Evolutionary conservation across 352 stramenopile genomes (phyloP).

Genomic region (Plasmopara muralis): DNA sequence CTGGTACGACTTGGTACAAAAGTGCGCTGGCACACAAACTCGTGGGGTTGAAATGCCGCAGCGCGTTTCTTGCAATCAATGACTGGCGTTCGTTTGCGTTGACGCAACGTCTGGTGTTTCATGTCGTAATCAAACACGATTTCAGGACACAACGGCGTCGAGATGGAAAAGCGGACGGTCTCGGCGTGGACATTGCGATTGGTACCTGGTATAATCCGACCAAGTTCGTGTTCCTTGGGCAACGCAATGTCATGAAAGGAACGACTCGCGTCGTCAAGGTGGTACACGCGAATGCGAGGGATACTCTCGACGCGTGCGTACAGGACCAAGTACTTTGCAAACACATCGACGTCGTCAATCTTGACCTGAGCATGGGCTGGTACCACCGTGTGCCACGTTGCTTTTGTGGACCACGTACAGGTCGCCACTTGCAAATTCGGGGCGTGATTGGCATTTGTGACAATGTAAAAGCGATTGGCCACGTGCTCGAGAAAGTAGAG

Average conservation of each 20-base stretch:
- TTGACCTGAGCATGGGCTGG: conserved; percentile 60
- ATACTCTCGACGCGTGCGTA: conserved; percentile 74
- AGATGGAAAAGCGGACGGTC: conserved; percentile 61
- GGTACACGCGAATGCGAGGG: conserved; percentile 64
- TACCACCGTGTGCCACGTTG: conserved; percentile 42
- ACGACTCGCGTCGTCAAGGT: conserved; percentile 9
- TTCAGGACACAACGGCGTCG: conserved; percentile 64
- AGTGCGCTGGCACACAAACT: conserved; percentile 36
- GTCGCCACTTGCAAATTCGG: conserved; percentile 74
- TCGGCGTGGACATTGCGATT: conserved; percentile 72
- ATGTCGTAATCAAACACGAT: conserved; percentile 82
- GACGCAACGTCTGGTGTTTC: conserved; percentile 26
- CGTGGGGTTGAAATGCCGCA: conserved; percentile 17
- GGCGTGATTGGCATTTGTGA: conserved; percentile 70
- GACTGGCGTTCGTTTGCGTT: conserved; percentile 54
- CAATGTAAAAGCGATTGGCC: conserved; percentile 57
- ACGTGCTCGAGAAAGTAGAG: conserved; percentile 85
- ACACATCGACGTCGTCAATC: conserved; percentile 86
- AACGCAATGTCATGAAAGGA: conserved; percentile 46
- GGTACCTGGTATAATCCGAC: conserved; percentile 58
- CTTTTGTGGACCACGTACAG: conserved; percentile 3
- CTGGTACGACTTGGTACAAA: conserved; percentile 40
- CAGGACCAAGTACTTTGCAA: conserved; percentile 69
- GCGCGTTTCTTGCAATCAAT: conserved; percentile 11
- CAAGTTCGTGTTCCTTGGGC: conserved; percentile 46